Conservation (phyloP, 1,284 basidiomycete genomes). For the Ceratobasidium sp. region DNA sequence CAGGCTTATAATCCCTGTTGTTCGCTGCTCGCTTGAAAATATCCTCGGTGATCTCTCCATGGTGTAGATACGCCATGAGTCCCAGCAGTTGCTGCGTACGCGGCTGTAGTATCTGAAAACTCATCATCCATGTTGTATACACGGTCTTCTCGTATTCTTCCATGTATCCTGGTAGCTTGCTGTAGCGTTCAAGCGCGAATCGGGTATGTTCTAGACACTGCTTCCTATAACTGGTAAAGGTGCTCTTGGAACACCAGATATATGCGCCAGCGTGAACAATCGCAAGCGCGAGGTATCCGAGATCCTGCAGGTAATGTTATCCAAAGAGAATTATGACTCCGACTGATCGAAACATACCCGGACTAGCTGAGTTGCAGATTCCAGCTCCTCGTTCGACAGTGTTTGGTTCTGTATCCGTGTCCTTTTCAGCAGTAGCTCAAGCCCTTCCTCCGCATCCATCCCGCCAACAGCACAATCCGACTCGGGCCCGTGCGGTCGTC, state of each 20-base stretch:
- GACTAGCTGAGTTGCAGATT: not conserved
- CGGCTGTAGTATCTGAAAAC: not conserved
- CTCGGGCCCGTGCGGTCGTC: not conserved
- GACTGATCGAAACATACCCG: no score
- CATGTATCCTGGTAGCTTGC: not conserved
- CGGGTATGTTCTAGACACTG: not conserved
- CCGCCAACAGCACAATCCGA: not conserved
- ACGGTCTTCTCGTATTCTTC: slow-evolving; percentile 34
- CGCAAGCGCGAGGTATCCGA: slow-evolving; percentile 29
- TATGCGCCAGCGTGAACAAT: not conserved
- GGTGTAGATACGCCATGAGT: not conserved
- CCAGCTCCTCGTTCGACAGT: not conserved
- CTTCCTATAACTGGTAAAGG: not conserved
- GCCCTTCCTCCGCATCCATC: not conserved
- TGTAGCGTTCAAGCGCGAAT: slow-evolving; percentile 5
- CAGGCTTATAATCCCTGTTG: not conserved
- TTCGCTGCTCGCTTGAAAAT: slow-evolving; percentile 3
- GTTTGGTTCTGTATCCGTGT: not conserved
- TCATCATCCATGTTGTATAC: slow-evolving; percentile 29
- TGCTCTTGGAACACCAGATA: not conserved
- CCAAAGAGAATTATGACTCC: no score
- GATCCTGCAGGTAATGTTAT: not conserved
- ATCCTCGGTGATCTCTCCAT: not conserved
- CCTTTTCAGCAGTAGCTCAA: slow-evolving; percentile 1
- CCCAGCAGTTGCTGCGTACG: not conserved